These are phyloP conservation scores for Lactarius vividus DNA, from an alignment of 768 basidiomycete species.

Conservation along the genomic window DNA sequence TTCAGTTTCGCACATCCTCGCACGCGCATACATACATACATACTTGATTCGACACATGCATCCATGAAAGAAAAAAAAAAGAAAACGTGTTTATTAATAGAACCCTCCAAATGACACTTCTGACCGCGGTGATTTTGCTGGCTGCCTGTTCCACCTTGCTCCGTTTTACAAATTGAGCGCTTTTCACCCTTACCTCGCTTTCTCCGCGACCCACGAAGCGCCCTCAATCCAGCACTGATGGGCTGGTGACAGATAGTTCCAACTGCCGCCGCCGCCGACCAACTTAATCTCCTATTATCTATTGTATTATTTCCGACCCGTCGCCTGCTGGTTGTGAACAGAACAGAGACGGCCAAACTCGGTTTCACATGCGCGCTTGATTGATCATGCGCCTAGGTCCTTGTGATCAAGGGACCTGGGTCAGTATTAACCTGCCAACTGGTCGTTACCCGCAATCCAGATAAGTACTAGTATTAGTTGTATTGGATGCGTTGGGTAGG, in stretches of 20 bases:
- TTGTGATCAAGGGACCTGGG: slow-evolving; percentile 23
- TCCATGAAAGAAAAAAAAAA: slow-evolving; percentile 9
- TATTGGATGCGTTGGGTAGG: background rate
- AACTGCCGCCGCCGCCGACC: background rate
- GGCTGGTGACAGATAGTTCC: background rate
- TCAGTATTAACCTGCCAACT: background rate
- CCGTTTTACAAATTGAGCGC: slow-evolving; percentile 14
- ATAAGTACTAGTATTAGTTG: background rate
- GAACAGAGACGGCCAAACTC: slow-evolving; percentile 2
- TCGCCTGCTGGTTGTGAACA: slow-evolving; percentile 16
- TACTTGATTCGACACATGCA: slow-evolving; percentile 20
- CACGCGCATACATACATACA: slow-evolving; percentile 20
- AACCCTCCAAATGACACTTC: slow-evolving; percentile 17
- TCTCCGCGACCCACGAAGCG: slow-evolving; percentile 13
- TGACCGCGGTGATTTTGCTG: slow-evolving; percentile 12
- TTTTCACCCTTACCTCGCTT: background rate
- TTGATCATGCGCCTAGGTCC: slow-evolving; percentile 15
- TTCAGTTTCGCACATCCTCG: slow-evolving; percentile 17
- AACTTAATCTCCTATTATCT: background rate
- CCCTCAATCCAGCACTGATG: slow-evolving; percentile 1
- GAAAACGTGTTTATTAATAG: slow-evolving; percentile 27
- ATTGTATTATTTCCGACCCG: slow-evolving; percentile 12
- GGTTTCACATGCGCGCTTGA: slow-evolving; percentile 25
- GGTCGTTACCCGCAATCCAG: background rate
- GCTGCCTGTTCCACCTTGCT: background rate